Evolutionary conservation across 805 yeast genomes (phyloP).

Genomic region (Candida alai): DNA sequence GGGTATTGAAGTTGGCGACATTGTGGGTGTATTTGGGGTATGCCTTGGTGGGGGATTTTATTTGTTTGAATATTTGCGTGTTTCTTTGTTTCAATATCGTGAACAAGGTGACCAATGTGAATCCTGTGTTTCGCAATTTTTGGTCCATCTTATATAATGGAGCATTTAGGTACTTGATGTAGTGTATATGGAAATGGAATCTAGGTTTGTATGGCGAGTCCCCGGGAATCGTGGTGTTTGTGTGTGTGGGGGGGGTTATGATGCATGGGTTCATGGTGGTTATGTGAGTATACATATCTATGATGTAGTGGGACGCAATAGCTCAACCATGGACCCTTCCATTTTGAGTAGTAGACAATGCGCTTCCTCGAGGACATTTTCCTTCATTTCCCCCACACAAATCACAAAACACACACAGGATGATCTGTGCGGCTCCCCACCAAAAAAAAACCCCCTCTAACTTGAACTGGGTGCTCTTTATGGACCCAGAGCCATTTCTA

Average conservation of each 20-base stretch:
- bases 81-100: conserved; percentile 10
- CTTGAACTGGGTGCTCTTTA: neutral
- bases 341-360: neutral
- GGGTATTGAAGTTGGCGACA: conserved; percentile 7
- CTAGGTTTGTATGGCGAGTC: neutral
- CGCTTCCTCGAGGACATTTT: neutral
- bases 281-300: no score
- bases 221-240: neutral
- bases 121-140: conserved; percentile 5
- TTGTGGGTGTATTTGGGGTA: conserved; percentile 15
- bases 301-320: no score
- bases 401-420: no score
- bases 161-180: conserved; percentile 6
- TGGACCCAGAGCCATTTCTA: neutral
- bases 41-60: conserved; percentile 18
- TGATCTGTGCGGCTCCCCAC: no score
- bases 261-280: no score
- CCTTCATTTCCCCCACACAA: no score
- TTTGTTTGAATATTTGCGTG: conserved; percentile 17
- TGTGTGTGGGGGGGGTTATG: neutral
- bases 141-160: conserved; percentile 4
- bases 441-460: conserved; percentile 1
- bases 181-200: neutral
- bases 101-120: conserved; percentile 4
- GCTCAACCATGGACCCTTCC: no score